Conservation (phyloP, 805 yeast species). For the Candida ortonii region DNA sequence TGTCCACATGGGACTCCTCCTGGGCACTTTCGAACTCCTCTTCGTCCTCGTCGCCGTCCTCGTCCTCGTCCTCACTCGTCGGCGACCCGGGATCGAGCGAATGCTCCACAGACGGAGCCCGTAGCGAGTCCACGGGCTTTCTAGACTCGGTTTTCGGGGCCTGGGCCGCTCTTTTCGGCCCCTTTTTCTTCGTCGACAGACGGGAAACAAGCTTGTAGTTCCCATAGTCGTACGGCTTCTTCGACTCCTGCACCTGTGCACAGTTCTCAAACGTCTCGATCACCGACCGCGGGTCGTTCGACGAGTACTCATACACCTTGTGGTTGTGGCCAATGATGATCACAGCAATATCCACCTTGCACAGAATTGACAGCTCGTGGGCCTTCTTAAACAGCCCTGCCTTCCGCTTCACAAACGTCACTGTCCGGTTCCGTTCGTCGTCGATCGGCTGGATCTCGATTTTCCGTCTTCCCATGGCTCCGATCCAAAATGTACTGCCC, state of each 20-base stretch:
- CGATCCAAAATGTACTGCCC: not conserved
- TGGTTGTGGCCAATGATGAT: constrained; percentile 81
- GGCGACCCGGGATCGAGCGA: too few relatives aligned
- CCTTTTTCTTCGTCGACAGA: constrained; percentile 19
- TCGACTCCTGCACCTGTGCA: constrained; percentile 48
- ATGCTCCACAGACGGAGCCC: too few relatives aligned
- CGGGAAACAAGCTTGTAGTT: constrained; percentile 41
- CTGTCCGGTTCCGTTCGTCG: constrained; percentile 83
- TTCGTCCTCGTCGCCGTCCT: constrained; percentile 11
- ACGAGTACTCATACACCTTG: constrained; percentile 79
- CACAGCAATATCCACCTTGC: constrained; percentile 91
- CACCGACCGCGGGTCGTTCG: constrained; percentile 58
- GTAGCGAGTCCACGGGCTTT: too few relatives aligned
- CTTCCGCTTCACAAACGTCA: constrained; percentile 89
- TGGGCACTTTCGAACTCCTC: constrained; percentile 3
- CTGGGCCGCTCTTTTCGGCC: not conserved
- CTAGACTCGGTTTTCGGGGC: constrained; percentile 5
- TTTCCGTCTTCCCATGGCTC: constrained; percentile 90
- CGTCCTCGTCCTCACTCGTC: constrained; percentile 7
- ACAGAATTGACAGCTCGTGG: constrained; percentile 80
- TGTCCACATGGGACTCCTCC: not conserved
- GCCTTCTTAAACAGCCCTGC: constrained; percentile 91
- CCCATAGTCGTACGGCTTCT: constrained; percentile 67
- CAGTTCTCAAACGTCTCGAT: constrained; percentile 36
- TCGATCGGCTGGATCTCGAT: constrained; percentile 87